phyloP scores from a whole-genome alignment of 2,329 filamentous ascomycete genomes.

The Amauroascus niger region DNA sequence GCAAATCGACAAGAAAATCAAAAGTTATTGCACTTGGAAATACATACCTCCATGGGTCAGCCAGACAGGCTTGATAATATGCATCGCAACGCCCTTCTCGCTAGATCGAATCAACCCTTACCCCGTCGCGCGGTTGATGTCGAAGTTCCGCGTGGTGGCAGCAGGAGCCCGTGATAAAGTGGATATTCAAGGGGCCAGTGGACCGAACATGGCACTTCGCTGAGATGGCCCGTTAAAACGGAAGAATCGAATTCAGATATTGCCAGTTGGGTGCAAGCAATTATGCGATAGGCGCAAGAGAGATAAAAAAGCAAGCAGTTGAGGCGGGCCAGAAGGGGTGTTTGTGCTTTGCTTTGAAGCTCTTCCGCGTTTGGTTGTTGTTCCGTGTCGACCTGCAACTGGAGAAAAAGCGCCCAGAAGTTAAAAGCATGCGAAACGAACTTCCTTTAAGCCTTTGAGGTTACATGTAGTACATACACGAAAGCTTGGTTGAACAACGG shows the following conservation, averaged over 20 bases:
- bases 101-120: background rate
- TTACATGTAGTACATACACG: background rate
- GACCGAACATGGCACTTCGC: background rate
- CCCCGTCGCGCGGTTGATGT: background rate
- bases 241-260: too few relatives aligned
- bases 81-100: slow-evolving; percentile 45
- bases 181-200: background rate
- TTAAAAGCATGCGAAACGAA: background rate
- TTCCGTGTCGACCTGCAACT: too few relatives aligned
- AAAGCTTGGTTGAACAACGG: too few relatives aligned
- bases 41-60: slow-evolving; percentile 75
- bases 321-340: too few relatives aligned
- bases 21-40: too few relatives aligned
- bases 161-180: background rate
- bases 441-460: background rate
- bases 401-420: background rate
- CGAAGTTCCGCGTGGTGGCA: background rate
- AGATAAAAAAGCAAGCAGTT: too few relatives aligned
- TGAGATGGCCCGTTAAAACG: too few relatives aligned
- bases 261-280: too few relatives aligned
- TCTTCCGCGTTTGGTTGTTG: too few relatives aligned
- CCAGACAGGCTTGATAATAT: slow-evolving; percentile 91
- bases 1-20: background rate
- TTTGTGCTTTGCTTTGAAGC: too few relatives aligned
- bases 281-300: too few relatives aligned